phyloP scores from a whole-genome alignment of 2,329 filamentous ascomycete species.

The Colletotrichum orbiculare region DNA sequence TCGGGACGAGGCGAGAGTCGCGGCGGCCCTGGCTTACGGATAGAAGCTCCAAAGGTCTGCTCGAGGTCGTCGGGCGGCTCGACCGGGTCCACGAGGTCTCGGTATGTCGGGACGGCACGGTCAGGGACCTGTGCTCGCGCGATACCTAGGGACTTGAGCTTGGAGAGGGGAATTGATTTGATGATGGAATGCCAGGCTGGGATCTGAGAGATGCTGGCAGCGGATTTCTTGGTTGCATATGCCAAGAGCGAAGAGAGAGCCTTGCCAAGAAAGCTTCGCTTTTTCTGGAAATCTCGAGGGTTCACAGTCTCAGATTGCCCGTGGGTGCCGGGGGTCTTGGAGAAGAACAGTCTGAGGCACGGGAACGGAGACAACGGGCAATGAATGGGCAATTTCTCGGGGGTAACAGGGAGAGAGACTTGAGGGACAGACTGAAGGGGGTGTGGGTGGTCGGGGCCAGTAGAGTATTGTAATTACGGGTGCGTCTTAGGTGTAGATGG shows the following conservation, averaged over 20 bases:
- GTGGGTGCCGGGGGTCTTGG: conserved; percentile 30
- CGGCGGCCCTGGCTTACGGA: conserved; percentile 13
- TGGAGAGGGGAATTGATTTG: conserved; percentile 35
- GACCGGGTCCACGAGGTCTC: conserved; percentile 36
- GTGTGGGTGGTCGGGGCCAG: conserved; percentile 15
- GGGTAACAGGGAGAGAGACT: conserved; percentile 8
- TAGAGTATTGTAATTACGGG: conserved; percentile 11
- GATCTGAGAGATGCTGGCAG: conserved; percentile 38
- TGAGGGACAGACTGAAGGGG: conserved; percentile 1
- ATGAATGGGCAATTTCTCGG: background rate
- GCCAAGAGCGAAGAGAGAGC: conserved; percentile 39
- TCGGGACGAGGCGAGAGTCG: conserved; percentile 1
- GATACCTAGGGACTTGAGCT: background rate
- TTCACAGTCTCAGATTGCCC: conserved; percentile 38
- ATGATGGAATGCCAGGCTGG: conserved; percentile 36
- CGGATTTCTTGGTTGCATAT: conserved; percentile 39
- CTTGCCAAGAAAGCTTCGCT: conserved; percentile 40
- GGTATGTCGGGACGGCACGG: conserved; percentile 27
- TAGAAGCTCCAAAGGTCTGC: conserved; percentile 1
- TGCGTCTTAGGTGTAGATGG: background rate
- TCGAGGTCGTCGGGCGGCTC: conserved; percentile 22
- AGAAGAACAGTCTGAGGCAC: conserved; percentile 30
- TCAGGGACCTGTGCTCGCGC: conserved; percentile 32
- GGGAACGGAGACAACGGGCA: conserved; percentile 11
- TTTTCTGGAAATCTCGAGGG: conserved; percentile 37